Evolutionary conservation across 208 protist genomes (phyloP).

Genomic region (Trypanosoma scelopori): DNA sequence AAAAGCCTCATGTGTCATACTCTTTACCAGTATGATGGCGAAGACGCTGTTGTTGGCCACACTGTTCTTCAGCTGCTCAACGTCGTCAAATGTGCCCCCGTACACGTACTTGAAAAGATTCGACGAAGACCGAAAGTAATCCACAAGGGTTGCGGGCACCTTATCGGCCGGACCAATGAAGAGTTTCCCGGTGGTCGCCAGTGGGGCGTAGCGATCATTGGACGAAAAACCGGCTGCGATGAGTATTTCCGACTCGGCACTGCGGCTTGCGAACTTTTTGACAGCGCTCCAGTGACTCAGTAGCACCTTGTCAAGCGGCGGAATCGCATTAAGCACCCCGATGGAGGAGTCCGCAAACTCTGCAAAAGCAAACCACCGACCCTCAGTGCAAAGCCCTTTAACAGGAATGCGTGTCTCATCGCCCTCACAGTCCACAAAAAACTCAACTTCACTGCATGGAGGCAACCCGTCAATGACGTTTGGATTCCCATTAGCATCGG

Average conservation of each 20-base stretch:
- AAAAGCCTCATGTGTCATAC: constrained; percentile 39
- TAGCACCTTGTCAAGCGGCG: constrained; percentile 48
- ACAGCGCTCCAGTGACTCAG: constrained; percentile 51
- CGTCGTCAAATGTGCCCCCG: constrained; percentile 58
- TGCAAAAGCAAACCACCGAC: constrained; percentile 9
- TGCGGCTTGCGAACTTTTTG: constrained; percentile 34
- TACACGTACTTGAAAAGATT: constrained; percentile 57
- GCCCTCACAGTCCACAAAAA: constrained; percentile 6
- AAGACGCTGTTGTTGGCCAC: constrained; percentile 43
- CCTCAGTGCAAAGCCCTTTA: constrained; percentile 18
- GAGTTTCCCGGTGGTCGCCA: constrained; percentile 43
- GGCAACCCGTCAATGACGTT: constrained; percentile 19
- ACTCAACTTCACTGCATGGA: constrained; percentile 22
- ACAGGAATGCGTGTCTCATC: constrained; percentile 8
- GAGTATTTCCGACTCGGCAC: constrained; percentile 18
- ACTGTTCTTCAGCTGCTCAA: constrained; percentile 37
- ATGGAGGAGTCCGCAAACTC: constrained; percentile 23
- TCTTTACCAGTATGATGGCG: constrained; percentile 29
- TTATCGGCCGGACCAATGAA: constrained; percentile 63
- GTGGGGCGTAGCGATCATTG: constrained; percentile 42
- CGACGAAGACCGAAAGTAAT: constrained; percentile 32
- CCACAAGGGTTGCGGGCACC: constrained; percentile 35
- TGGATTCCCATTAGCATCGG: not conserved
- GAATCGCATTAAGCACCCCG: constrained; percentile 29
- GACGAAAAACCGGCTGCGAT: constrained; percentile 21